A percentile compares a stretch with the other conserved stretches of the same genome.
These are phyloP conservation scores for Cercospora canescens DNA, from an alignment of 2,329 filamentous ascomycete species.

Conservation along the genomic window DNA sequence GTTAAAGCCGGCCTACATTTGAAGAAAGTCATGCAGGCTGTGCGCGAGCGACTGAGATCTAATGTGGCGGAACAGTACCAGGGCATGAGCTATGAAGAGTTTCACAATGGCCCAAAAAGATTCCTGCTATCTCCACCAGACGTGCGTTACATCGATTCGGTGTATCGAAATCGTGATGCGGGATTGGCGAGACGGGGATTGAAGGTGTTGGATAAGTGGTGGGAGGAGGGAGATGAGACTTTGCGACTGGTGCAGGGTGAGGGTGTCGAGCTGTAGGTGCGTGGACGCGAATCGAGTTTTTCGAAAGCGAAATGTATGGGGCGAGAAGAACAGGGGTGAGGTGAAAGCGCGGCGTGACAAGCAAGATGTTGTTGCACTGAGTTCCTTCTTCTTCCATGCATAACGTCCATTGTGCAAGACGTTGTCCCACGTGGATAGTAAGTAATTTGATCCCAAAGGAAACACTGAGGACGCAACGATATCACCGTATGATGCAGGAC, in stretches of 20 bases:
- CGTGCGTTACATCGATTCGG: constrained; percentile 34
- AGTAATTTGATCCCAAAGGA: too few relatives aligned
- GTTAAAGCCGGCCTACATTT: constrained; percentile 23
- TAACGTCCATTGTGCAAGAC: too few relatives aligned
- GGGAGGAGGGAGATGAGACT: constrained; percentile 25
- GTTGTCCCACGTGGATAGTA: too few relatives aligned
- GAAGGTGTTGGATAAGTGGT: constrained; percentile 36
- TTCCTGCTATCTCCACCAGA: constrained; percentile 27
- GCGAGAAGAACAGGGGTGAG: background rate
- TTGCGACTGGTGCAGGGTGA: constrained; percentile 14
- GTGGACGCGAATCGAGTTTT: background rate
- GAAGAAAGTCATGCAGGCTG: constrained; percentile 19
- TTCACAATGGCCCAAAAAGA: constrained; percentile 21
- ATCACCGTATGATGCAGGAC: background rate
- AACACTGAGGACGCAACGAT: too few relatives aligned
- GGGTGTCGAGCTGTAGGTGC: background rate
- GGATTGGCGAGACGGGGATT: constrained; percentile 33
- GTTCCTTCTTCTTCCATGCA: too few relatives aligned
- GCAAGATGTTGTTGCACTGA: too few relatives aligned
- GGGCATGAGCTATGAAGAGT: constrained; percentile 29
- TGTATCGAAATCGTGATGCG: constrained; percentile 41
- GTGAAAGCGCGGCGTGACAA: too few relatives aligned
- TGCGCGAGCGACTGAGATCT: constrained; percentile 20
- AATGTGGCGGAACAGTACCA: constrained; percentile 32
- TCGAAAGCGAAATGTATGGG: background rate